These are phyloP conservation scores for Pleurotus platypus DNA, from an alignment of 768 basidiomycete species.

Conservation along the genomic window DNA sequence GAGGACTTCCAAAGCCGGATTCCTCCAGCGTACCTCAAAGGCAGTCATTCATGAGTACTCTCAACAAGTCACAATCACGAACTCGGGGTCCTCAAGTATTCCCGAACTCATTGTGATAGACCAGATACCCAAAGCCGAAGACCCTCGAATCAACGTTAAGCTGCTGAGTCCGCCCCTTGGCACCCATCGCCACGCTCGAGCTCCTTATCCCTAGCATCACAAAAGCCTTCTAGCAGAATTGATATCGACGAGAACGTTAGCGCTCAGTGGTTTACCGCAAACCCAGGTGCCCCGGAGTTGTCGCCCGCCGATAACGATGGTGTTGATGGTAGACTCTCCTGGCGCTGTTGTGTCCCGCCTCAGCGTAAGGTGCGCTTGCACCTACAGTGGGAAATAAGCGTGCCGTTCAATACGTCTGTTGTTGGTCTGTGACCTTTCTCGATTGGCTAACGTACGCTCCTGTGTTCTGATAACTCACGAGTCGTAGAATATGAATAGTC, in stretches of 20 bases:
- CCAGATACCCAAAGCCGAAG: slow-evolving; percentile 11
- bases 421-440: neutral
- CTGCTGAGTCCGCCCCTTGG: neutral
- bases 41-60: slow-evolving; percentile 7
- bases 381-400: slow-evolving; percentile 7
- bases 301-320: neutral
- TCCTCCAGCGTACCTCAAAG: neutral
- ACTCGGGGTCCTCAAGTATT: slow-evolving; percentile 11
- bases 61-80: slow-evolving; percentile 13
- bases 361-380: neutral
- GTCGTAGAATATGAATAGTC: too few species aligned
- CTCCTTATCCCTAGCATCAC: neutral
- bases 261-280: neutral
- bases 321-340: neutral
- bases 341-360: neutral
- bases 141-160: neutral
- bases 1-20: neutral
- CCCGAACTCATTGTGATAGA: slow-evolving; percentile 11
- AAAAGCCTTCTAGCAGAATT: neutral
- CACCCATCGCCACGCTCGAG: neutral
- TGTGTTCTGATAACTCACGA: too few species aligned
- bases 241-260: neutral
- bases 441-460: too few species aligned
- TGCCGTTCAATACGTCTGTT: neutral
- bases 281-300: neutral